Evolutionary conservation across 805 yeast species (phyloP), one percentile per base, ranked within the genome.

Genomic region (Yarrowia sp.): DNA sequence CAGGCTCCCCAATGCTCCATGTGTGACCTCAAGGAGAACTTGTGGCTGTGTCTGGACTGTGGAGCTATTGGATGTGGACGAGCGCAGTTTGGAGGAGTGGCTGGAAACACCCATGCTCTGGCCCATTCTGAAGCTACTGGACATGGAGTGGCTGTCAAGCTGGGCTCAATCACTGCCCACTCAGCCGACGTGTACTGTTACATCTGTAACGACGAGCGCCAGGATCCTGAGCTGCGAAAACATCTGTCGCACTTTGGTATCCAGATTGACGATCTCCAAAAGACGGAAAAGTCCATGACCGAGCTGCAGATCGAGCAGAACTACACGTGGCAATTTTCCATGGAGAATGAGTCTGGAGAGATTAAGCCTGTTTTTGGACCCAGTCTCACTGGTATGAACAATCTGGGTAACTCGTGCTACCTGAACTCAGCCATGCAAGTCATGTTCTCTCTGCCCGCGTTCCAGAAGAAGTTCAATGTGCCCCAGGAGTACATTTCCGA

Each of bases 21-120:
- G n/a, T 79, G 82, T 67, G 80, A 76, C 1, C 78, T 95, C 68
- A 75, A 76, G 35, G 89, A 87, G 68, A 95, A 95, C 73, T 76
- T 95, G 53, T 95, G 99, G 99, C 79, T 95, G 15, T 95, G 99
- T 78, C 76, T 95, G 51, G 83, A 83, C 57, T 95, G 99, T 81
- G 99, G 99, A 1, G 77, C 83, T n/a, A 71, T 92, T 10, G 97
- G 97, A 4, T 95, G 99, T 77, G 99, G 99, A 6, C 80, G 99
- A 68, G 86, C 86, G 36, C 99, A 95, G 75, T 90, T 89, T 72
- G 99, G 98, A 39, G 93, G 96, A 28, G 84, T 89, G 11, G 88
- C 92, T n/a, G 99, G 99, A 6, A 85, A 93, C 72, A 86, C 96
- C 0, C 99, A 95, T 74, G 98, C 96, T 0, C 77, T 93, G 66